Percentiles rank a stretch among this genome's conserved stretches.
These are phyloP conservation scores for Pythium sp. DNA, from an alignment of 352 stramenopile genomes.

Conservation along the genomic window DNA sequence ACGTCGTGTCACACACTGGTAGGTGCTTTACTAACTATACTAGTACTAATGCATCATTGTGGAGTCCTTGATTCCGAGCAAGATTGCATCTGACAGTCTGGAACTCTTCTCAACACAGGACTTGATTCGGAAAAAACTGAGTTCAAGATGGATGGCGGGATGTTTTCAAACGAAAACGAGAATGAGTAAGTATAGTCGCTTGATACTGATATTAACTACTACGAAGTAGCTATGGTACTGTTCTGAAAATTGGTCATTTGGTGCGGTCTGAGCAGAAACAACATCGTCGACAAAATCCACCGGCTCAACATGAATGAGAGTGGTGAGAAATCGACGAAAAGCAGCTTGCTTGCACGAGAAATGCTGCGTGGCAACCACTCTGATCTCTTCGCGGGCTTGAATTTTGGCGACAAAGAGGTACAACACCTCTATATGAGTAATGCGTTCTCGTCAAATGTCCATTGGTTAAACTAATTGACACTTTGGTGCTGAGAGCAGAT, in stretches of 20 bases:
- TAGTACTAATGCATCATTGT: no score
- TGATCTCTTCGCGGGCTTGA: conserved; percentile 3
- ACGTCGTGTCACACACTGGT: conserved; percentile 15
- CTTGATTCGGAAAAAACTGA: not conserved
- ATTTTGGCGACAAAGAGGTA: not conserved
- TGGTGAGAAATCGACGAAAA: not conserved
- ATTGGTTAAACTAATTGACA: not conserved
- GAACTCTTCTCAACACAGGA: not conserved
- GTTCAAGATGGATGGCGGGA: not conserved
- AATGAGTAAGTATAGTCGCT: conserved; percentile 22
- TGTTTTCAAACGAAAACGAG: conserved; percentile 32
- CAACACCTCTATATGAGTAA: not conserved
- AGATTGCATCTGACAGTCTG: not conserved
- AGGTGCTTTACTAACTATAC: not conserved
- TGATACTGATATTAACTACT: not conserved
- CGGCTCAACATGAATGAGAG: conserved; percentile 1
- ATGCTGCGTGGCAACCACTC: not conserved
- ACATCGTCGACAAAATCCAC: conserved; percentile 5
- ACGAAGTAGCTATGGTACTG: not conserved
- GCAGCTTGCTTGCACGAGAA: not conserved
- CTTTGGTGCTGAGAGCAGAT: not conserved
- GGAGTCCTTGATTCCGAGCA: not conserved
- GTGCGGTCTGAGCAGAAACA: not conserved
- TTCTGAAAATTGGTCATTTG: not conserved
- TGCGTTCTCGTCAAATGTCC: not conserved